Evolutionary conservation across 306 rosid genomes (phyloP).

Genomic region (Leucaena leucocephala): DNA sequence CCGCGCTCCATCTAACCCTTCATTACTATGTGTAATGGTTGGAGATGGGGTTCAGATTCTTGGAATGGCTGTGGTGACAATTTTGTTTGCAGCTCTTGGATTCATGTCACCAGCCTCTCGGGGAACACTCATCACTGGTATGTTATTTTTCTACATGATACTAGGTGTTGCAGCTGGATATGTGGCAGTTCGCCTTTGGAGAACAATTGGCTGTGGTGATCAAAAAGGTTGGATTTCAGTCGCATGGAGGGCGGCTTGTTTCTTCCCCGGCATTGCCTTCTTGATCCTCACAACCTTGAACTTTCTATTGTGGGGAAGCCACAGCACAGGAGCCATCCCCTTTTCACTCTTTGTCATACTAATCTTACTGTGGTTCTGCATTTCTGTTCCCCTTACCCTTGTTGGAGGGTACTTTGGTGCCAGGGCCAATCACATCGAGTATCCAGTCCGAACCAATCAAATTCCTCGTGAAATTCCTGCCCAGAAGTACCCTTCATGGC

Average conservation of each 20-base stretch:
- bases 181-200: constrained; percentile 77
- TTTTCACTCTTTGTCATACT: constrained; percentile 67
- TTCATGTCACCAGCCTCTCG: constrained; percentile 17
- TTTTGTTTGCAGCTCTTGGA: background rate
- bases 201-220: constrained; percentile 68
- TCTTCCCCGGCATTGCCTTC: constrained; percentile 84
- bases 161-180: constrained; percentile 29
- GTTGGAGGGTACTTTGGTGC: background rate
- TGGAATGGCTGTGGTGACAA: constrained; percentile 11
- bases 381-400: constrained; percentile 12
- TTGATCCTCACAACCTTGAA: constrained; percentile 70
- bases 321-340: constrained; percentile 86
- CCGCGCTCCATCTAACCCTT: background rate
- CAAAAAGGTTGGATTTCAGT: constrained; percentile 71
- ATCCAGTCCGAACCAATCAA: constrained; percentile 11
- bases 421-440: background rate
- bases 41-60: constrained; percentile 17
- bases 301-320: constrained; percentile 82
- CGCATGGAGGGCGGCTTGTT: constrained; percentile 73
- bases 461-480: constrained; percentile 5
- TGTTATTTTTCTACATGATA: background rate
- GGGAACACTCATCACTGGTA: background rate
- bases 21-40: constrained; percentile 1
- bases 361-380: constrained; percentile 46
- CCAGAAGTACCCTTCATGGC: constrained; percentile 5